A percentile compares a stretch with the other conserved stretches of the same genome.
These are phyloP conservation scores for Citrullus mucosospermus DNA, from an alignment of 306 rosid genomes.

Conservation along the genomic window DNA sequence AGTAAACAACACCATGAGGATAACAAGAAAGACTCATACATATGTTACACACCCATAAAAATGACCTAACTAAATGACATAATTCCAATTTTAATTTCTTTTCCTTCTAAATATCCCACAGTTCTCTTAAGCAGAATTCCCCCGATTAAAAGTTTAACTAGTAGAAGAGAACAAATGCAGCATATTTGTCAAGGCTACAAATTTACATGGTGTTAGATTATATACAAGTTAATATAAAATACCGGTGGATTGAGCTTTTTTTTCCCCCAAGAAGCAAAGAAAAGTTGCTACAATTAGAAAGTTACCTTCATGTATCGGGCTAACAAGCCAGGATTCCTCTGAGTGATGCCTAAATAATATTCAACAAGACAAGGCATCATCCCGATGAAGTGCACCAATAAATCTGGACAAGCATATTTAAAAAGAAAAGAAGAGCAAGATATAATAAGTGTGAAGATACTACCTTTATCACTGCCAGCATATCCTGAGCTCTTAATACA, in stretches of 20 bases:
- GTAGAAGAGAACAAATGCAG: background rate
- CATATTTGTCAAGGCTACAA: background rate
- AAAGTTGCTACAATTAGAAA: background rate
- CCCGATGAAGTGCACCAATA: background rate
- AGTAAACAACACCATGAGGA: background rate
- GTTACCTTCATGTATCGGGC: slow-evolving; percentile 88
- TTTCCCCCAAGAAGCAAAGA: background rate
- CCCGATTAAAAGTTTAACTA: too few species aligned
- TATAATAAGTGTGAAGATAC: slow-evolving; percentile 3
- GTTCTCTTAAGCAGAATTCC: background rate
- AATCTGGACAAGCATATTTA: background rate
- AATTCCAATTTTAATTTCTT: background rate
- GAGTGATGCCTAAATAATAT: slow-evolving; percentile 40
- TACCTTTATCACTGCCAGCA: slow-evolving; percentile 60
- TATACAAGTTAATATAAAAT: background rate
- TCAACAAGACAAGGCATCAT: background rate
- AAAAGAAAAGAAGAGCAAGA: background rate
- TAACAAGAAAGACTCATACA: background rate
- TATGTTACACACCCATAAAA: background rate
- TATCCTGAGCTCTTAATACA: slow-evolving; percentile 53
- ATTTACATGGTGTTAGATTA: background rate
- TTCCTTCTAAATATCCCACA: background rate
- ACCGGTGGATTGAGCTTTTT: background rate
- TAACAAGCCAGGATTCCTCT: slow-evolving; percentile 61
- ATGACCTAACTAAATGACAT: background rate